phyloP scores from a whole-genome alignment of 768 basidiomycete species.

The Lactarius sanguifluus region DNA sequence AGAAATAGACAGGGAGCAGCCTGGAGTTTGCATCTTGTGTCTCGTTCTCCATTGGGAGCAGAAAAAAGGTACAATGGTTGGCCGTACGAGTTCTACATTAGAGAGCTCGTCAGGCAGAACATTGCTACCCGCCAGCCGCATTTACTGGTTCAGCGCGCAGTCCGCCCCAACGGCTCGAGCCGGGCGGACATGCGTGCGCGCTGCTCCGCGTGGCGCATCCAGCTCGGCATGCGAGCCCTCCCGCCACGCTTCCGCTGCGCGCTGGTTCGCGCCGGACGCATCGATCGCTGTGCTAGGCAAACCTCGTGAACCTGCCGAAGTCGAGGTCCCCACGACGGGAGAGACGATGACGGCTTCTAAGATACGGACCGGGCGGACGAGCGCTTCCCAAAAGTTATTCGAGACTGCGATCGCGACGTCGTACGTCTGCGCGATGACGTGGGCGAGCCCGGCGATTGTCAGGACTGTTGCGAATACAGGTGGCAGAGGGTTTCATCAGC shows the following conservation, averaged over 20 bases:
- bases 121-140: neutral
- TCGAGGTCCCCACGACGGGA: neutral
- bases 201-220: neutral
- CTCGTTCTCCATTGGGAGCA: neutral
- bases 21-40: neutral
- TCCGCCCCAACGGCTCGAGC: neutral
- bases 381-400: neutral
- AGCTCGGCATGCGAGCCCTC: neutral
- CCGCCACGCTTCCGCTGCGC: neutral
- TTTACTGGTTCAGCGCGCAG: neutral
- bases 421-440: neutral
- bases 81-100: neutral
- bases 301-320: neutral
- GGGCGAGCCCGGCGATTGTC: neutral
- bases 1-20: neutral
- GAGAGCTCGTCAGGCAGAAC: neutral
- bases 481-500: neutral
- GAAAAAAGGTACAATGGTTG: neutral
- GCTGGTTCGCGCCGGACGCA: neutral
- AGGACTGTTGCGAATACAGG: neutral
- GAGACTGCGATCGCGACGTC: neutral
- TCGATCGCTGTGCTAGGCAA: neutral
- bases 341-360: neutral
- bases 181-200: neutral
- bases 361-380: neutral